phyloP scores from a whole-genome alignment of 768 basidiomycete genomes.

The Galerina marginata region DNA sequence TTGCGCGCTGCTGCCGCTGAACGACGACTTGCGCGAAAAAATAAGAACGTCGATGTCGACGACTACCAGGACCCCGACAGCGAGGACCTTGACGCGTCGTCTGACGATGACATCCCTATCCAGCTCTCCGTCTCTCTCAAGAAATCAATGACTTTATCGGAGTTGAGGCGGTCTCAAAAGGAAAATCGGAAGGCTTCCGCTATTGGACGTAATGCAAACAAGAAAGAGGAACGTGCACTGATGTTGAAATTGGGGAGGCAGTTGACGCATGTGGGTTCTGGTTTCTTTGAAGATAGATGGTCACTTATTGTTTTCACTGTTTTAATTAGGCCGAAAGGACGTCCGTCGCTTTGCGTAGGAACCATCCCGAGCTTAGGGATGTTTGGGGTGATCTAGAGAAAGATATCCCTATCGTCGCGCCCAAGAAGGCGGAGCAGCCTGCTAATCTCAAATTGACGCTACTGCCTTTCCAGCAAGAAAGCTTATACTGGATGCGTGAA shows the following conservation, averaged over 20 bases:
- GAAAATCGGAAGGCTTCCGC: slow-evolving; percentile 21
- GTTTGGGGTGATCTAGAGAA: slow-evolving; percentile 89
- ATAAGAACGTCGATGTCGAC: slow-evolving; percentile 35
- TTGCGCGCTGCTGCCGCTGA: slow-evolving; percentile 60
- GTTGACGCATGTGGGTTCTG: slow-evolving; percentile 65
- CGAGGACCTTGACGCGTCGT: slow-evolving; percentile 29
- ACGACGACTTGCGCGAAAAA: slow-evolving; percentile 46
- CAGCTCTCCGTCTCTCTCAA: slow-evolving; percentile 14
- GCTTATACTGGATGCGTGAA: slow-evolving; percentile 93
- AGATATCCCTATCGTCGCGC: slow-evolving; percentile 62
- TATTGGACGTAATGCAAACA: slow-evolving; percentile 35
- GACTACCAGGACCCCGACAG: slow-evolving; percentile 37
- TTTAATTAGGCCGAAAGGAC: slow-evolving; percentile 69
- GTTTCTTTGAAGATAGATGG: background rate
- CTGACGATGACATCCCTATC: slow-evolving; percentile 41
- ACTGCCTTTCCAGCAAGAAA: slow-evolving; percentile 95
- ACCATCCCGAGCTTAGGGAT: slow-evolving; percentile 81
- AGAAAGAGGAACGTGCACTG: slow-evolving; percentile 55
- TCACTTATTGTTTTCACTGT: slow-evolving; percentile 10
- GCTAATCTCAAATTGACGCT: slow-evolving; percentile 81
- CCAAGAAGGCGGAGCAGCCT: slow-evolving; percentile 80
- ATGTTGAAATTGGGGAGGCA: slow-evolving; percentile 68
- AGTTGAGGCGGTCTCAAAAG: slow-evolving; percentile 33
- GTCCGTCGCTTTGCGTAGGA: slow-evolving; percentile 60
- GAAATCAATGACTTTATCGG: slow-evolving; percentile 38